Base-by-base conservation (phyloP, 116 monocot species). In the Papilionanthe hybrid region DNA sequence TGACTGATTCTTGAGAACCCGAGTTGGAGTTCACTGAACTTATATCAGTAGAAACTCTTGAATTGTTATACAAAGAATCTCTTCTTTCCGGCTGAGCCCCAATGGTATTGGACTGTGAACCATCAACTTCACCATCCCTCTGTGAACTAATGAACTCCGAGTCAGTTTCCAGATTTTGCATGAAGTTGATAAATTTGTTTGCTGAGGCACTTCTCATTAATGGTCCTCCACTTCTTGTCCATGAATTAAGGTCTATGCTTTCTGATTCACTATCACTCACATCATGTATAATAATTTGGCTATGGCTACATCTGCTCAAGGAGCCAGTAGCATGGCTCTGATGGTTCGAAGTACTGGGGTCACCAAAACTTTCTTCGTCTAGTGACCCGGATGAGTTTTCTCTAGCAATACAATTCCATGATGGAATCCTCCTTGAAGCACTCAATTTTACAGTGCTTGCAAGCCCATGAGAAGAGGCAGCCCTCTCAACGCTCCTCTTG, bases 191-290 rank as follows among this genome's bases (percentile, higher is more conserved):
- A 47, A 94, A 97, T 78, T 74, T 89, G 45, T 90, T 82, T 1
- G 97, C 97, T 0, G 97, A 97, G 9, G 82, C 72, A 0, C 91
- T 97, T 78, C 97, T 90, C 97, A 94, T 94, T 17, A 97, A 84
- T 72, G 97, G 97, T 0, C 97, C 97, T 13, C 97, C 97, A 45
- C 80, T 84, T 73, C 91, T 86, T 18, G 97, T 97, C 97, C 97
- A 97, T 47, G 89, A 87, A 81, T 94, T 86, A 2, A 92, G 86
- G 44, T 97, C 94, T 20, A 84, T 81, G 78, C 77, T 92, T 55
- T 97, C 97, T 25, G 97, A 88, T 77, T 97, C 97, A 71, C 97
- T 94, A 37, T 97, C 97, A 73, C 92, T 94, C 9, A 91, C 85
- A 44, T 92, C 97, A 78, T 87, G 78, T 30, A 81, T 22, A 55